These are phyloP conservation scores for Fusarium kyushuense DNA, from an alignment of 2,329 filamentous ascomycete species.

Conservation along the genomic window DNA sequence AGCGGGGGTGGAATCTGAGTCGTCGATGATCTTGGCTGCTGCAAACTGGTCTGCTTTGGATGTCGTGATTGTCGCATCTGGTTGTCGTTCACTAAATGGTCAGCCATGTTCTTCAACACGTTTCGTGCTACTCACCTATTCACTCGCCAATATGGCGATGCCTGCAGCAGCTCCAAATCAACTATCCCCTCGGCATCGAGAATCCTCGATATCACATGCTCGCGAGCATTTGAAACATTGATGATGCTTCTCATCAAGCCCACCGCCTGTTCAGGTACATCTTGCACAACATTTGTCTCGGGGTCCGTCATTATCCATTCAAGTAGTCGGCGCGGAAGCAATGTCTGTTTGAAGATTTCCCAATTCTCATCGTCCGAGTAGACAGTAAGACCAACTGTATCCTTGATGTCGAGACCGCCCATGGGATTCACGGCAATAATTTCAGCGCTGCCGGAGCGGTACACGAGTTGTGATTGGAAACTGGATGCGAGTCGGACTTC, in stretches of 20 bases:
- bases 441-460: conserved; percentile 27
- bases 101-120: not conserved
- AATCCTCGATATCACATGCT: conserved; percentile 29
- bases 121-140: conserved; percentile 21
- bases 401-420: conserved; percentile 35
- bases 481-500: conserved; percentile 22
- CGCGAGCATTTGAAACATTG: conserved; percentile 27
- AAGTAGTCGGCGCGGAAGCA: conserved; percentile 38
- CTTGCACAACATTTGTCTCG: conserved; percentile 5
- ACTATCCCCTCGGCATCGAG: conserved; percentile 36
- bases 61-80: conserved; percentile 24
- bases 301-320: conserved; percentile 46
- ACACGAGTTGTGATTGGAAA: conserved; percentile 21
- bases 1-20: conserved; percentile 14
- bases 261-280: conserved; percentile 33
- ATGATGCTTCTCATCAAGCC: conserved; percentile 35
- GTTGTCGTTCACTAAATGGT: conserved; percentile 29
- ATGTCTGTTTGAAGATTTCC: conserved; percentile 35
- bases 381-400: conserved; percentile 33
- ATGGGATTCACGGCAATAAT: conserved; percentile 32
- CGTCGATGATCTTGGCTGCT: conserved; percentile 32
- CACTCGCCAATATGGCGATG: conserved; percentile 35
- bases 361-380: conserved; percentile 40
- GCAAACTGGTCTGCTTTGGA: conserved; percentile 26
- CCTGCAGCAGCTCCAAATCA: conserved; percentile 29